Evolutionary conservation across 2,329 filamentous ascomycete species (phyloP).

Genomic region (Escovopsis weberi): DNA sequence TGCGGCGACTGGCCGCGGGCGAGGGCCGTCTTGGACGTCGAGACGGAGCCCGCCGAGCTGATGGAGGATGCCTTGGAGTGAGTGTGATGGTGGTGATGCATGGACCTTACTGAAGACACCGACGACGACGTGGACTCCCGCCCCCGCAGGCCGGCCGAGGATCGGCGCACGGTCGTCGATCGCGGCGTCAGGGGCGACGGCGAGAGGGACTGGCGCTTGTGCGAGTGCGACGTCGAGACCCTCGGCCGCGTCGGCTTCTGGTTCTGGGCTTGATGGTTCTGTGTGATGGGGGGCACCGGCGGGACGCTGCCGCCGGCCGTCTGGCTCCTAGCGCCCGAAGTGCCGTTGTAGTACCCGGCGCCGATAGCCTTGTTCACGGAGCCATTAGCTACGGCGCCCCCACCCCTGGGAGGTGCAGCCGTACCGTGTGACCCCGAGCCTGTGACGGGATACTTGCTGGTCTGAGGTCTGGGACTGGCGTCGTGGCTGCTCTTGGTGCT

Average conservation of each 20-base stretch:
- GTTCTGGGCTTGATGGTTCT: slow-evolving; percentile 12
- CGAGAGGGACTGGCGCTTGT: slow-evolving; percentile 67
- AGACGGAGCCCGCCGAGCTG: slow-evolving; percentile 64
- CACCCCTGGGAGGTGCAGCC: slow-evolving; percentile 32
- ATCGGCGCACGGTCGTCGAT: slow-evolving; percentile 68
- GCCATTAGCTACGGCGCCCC: slow-evolving; percentile 38
- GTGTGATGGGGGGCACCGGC: no score
- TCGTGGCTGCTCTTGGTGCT: slow-evolving; percentile 34
- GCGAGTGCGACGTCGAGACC: slow-evolving; percentile 24
- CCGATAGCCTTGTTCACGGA: slow-evolving; percentile 20
- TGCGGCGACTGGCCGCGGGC: slow-evolving; percentile 62
- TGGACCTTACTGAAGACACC: slow-evolving; percentile 80
- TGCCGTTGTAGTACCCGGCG: slow-evolving; percentile 7
- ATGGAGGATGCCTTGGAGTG: slow-evolving; percentile 93
- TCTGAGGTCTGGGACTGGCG: slow-evolving; percentile 43
- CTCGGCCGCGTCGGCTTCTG: slow-evolving; percentile 14
- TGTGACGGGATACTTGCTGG: slow-evolving; percentile 38
- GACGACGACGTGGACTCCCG: slow-evolving; percentile 94
- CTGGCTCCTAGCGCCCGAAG: no score
- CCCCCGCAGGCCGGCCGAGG: slow-evolving; percentile 70
- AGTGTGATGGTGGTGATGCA: slow-evolving; percentile 72
- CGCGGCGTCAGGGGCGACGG: slow-evolving; percentile 81
- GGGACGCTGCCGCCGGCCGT: no score
- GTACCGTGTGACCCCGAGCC: slow-evolving; percentile 23
- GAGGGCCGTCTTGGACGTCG: slow-evolving; percentile 52